These are phyloP conservation scores for Tulasnella sp. DNA, from an alignment of 768 basidiomycete species.

Conservation along the genomic window DNA sequence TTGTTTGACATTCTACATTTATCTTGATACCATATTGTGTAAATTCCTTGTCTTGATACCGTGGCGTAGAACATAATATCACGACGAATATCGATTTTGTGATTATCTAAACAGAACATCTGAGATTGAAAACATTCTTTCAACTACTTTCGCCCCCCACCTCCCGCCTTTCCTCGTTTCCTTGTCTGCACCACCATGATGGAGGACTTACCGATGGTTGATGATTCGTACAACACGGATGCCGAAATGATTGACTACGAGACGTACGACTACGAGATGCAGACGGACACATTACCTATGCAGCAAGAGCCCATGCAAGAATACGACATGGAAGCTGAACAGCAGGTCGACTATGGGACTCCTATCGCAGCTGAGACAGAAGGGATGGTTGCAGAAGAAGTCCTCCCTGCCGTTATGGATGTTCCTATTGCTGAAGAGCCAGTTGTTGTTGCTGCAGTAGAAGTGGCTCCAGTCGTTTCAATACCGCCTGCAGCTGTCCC, in stretches of 20 bases:
- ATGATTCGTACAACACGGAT: not conserved
- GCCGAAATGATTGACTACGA: conserved; percentile 9
- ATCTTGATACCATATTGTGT: too few species aligned
- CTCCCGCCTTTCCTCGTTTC: not conserved
- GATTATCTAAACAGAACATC: too few species aligned
- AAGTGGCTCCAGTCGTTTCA: not conserved
- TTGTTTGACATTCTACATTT: too few species aligned
- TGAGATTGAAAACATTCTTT: too few species aligned
- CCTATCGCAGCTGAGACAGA: conserved; percentile 3
- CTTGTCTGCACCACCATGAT: not conserved
- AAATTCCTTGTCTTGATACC: too few species aligned
- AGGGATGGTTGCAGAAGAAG: not conserved
- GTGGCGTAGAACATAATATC: too few species aligned
- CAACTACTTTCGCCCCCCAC: too few species aligned
- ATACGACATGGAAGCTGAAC: conserved; percentile 12
- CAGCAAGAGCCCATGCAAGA: conserved; percentile 6
- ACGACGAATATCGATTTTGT: too few species aligned
- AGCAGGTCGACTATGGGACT: conserved; percentile 3
- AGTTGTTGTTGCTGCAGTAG: not conserved
- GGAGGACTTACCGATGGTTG: conserved; percentile 12
- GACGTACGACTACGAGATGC: conserved; percentile 7
- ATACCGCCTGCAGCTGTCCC: not conserved
- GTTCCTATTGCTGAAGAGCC: not conserved
- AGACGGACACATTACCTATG: not conserved
- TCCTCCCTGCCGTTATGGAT: not conserved